Percentiles rank a stretch among this genome's conserved stretches.
Conservation (phyloP, 192 early-diverging fungal genomes). For the Allomyces macrogynus region DNA sequence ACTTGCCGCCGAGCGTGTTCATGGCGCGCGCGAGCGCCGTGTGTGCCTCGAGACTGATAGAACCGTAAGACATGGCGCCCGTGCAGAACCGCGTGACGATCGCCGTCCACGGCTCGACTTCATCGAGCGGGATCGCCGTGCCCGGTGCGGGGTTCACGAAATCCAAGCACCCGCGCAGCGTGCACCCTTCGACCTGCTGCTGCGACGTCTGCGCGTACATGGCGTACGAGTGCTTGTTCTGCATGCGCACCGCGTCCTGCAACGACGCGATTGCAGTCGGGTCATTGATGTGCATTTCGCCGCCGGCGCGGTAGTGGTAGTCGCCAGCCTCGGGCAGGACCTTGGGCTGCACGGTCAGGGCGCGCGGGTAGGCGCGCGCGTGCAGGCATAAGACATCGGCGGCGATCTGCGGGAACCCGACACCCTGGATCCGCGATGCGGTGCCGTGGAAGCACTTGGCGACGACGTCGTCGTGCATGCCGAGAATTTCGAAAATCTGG, state of each 20-base stretch:
- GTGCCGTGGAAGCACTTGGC: slow-evolving; percentile 85
- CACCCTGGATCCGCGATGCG: slow-evolving; percentile 82
- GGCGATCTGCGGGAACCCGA: slow-evolving; percentile 53
- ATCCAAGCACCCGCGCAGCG: slow-evolving; percentile 82
- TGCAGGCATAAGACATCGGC: slow-evolving; percentile 73
- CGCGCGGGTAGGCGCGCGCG: slow-evolving; percentile 59
- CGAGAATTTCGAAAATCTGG: slow-evolving; percentile 95
- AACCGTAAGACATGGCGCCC: slow-evolving; percentile 97
- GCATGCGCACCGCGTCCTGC: slow-evolving; percentile 84
- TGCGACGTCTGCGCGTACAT: slow-evolving; percentile 57
- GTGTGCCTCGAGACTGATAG: slow-evolving; percentile 87
- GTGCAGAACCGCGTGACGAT: slow-evolving; percentile 94
- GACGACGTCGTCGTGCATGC: slow-evolving; percentile 71
- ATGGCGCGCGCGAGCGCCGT: slow-evolving; percentile 80
- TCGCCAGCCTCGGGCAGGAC: slow-evolving; percentile 84
- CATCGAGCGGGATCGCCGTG: slow-evolving; percentile 55
- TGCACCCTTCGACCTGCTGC: slow-evolving; percentile 72
- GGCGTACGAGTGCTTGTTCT: slow-evolving; percentile 75
- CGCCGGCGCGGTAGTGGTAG: slow-evolving; percentile 91
- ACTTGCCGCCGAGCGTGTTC: slow-evolving; percentile 91
- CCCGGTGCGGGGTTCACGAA: slow-evolving; percentile 44
- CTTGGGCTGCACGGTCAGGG: slow-evolving; percentile 35
- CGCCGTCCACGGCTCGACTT: slow-evolving; percentile 93
- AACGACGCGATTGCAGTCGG: slow-evolving; percentile 69
- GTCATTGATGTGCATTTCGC: slow-evolving; percentile 77